Evolutionary conservation across 495 filamentous ascomycete genomes (phyloP), one percentile per base, ranked within the genome.

Genomic region (Aspergillus egyptiacus): DNA sequence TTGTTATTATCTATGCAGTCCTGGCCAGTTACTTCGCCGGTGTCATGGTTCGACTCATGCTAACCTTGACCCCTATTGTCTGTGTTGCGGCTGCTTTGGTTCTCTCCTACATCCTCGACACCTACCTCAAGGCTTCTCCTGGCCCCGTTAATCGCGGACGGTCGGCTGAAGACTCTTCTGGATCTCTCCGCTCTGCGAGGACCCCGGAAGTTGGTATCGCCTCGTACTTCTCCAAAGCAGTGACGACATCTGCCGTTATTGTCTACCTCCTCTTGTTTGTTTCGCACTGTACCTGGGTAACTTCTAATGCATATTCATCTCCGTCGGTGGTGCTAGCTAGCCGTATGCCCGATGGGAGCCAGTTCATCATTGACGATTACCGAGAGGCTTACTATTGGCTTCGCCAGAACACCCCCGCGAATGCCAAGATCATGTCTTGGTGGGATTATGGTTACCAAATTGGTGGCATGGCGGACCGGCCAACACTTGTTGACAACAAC

Each of bases 361-460:
- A 97, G 58, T 89, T 91, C 69, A 97, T 99, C 66, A 99, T 99
- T 61, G 94, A 99, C 60, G 94, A 99, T 66, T 99, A 99, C 68
- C 85, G 94, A 61, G 94, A 99, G 75, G 94, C 94, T 2, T 99
- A 99, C 74, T 95, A 99, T 70, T 99, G 94, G 94, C 83, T 99
- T 38, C 86, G 94, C 55, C 95, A 97, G 67, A 99, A 99, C 66
- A 97, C 94, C 2, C 74, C 82, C 14, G 78, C 90, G 37, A 86
- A 95, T 61, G 91, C 94, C 57, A 99, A 99, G 79, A 86, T 99
- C 61, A 97, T 97, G 94, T 91, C 89, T 13, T 99, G 94, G 94
- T 99, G 94, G 94, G 94, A 99, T 64, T 99, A 99, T 56, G 94
- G 94, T 42, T 99, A 99, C 71, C 94, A 99, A 70, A 99, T 99